Percentiles rank a stretch among this genome's conserved stretches.
Conservation (phyloP, 176 grass and related monocot genomes). For the Oryza brachyantha region DNA sequence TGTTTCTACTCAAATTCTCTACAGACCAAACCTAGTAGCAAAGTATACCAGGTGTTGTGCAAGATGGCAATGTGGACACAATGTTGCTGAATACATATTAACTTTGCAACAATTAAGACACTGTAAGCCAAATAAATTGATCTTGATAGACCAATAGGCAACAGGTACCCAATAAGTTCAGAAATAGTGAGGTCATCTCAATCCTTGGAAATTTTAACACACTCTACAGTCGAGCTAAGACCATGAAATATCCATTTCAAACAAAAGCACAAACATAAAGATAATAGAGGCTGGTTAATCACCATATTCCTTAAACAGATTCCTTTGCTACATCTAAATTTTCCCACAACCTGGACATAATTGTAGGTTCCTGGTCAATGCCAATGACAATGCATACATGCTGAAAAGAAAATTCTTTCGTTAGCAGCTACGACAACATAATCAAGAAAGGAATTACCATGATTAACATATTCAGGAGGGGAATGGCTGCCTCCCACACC, state of each 20-base stretch:
- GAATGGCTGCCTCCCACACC: constrained; percentile 36
- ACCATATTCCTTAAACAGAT: background rate
- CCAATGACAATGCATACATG: background rate
- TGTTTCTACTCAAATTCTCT: background rate
- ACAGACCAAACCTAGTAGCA: background rate
- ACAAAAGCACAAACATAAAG: background rate
- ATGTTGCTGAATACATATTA: background rate
- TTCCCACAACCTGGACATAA: background rate
- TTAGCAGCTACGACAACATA: background rate
- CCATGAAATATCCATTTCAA: background rate
- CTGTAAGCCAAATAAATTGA: background rate
- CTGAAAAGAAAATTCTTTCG: background rate
- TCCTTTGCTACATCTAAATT: background rate
- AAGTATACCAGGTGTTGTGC: background rate
- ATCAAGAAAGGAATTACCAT: constrained; percentile 32
- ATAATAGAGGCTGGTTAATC: background rate
- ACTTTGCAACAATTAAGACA: background rate
- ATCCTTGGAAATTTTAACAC: background rate
- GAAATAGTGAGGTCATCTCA: background rate
- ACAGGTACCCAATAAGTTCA: background rate
- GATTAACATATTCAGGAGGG: constrained; percentile 23
- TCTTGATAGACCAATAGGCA: background rate
- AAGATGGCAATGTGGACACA: constrained; percentile 1
- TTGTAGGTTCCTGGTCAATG: background rate
- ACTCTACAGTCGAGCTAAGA: background rate